Evolutionary conservation across 2,329 filamentous ascomycete genomes (phyloP).

Genomic region (Reticulascus tulasneorum): DNA sequence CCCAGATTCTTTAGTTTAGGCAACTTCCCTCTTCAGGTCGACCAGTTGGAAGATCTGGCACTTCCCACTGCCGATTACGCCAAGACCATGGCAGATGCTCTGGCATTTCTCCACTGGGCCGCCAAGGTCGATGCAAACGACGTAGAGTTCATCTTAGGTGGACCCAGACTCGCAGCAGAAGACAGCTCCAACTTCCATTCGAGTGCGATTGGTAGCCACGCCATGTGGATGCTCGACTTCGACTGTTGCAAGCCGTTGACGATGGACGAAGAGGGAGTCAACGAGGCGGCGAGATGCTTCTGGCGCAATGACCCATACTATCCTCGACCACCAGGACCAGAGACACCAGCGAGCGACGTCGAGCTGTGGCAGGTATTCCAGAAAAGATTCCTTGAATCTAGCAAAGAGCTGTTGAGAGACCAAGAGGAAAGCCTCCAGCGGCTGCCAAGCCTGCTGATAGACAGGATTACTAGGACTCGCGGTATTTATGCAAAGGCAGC

Average conservation of each 20-base stretch:
- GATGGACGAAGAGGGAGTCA: slow-evolving; percentile 34
- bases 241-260: slow-evolving; percentile 30
- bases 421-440: slow-evolving; percentile 9
- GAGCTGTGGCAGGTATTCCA: slow-evolving; percentile 21
- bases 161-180: slow-evolving; percentile 8
- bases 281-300: slow-evolving; percentile 38
- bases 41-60: slow-evolving; percentile 43
- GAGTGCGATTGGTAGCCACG: slow-evolving; percentile 25
- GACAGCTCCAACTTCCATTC: neutral
- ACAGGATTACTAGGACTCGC: no score
- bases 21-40: slow-evolving; percentile 45
- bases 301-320: slow-evolving; percentile 49
- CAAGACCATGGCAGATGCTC: slow-evolving; percentile 40
- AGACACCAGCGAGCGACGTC: slow-evolving; percentile 6
- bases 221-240: slow-evolving; percentile 45
- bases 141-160: slow-evolving; percentile 51
- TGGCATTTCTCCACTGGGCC: slow-evolving; percentile 48
- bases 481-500: no score
- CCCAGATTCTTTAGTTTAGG: slow-evolving; percentile 33
- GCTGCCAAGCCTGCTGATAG: slow-evolving; percentile 15
- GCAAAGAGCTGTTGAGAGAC: neutral
- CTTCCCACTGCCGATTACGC: slow-evolving; percentile 34
- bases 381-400: neutral
- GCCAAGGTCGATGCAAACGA: slow-evolving; percentile 46
- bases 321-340: slow-evolving; percentile 32